phyloP scores from a whole-genome alignment of 2,329 filamentous ascomycete genomes.

The Raffaelea arxii region DNA sequence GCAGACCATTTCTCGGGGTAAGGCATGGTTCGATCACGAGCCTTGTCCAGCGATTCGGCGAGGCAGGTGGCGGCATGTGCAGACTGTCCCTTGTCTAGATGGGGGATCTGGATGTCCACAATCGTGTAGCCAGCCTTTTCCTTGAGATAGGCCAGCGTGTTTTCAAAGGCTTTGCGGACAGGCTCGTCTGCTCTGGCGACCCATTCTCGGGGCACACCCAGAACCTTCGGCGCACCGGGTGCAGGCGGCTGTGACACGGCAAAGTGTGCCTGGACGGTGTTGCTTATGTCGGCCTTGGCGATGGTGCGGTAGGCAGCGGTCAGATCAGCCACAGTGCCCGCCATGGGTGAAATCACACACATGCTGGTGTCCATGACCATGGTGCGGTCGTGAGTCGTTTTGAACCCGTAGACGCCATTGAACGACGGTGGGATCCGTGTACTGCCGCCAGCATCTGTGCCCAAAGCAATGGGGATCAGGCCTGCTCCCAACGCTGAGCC shows the following conservation, averaged over 20 bases:
- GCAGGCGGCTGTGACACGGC: constrained; percentile 37
- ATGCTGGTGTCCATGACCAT: constrained; percentile 43
- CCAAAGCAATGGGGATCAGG: constrained; percentile 64
- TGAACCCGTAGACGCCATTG: constrained; percentile 75
- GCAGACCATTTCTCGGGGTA: constrained; percentile 40
- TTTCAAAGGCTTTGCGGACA: constrained; percentile 53
- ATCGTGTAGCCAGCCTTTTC: constrained; percentile 36
- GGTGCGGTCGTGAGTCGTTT: constrained; percentile 65
- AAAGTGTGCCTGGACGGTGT: constrained; percentile 53
- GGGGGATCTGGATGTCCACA: constrained; percentile 56
- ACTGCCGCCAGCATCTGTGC: constrained; percentile 65
- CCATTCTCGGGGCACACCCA: constrained; percentile 64
- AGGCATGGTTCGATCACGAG: constrained; percentile 27
- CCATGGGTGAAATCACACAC: constrained; percentile 64
- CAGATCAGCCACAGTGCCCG: constrained; percentile 66
- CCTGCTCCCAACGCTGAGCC: constrained; percentile 62
- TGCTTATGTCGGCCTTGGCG: constrained; percentile 58
- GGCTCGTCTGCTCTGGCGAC: constrained; percentile 56
- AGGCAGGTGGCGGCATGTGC: constrained; percentile 74
- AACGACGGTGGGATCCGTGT: constrained; percentile 65
- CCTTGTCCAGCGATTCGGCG: constrained; percentile 50
- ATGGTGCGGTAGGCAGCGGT: constrained; percentile 75
- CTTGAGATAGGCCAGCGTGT: constrained; percentile 48
- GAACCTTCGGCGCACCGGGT: constrained; percentile 37
- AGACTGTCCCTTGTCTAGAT: constrained; percentile 59